Evolutionary conservation across 306 rosid species (phyloP), one percentile per base, ranked within the genome.

Genomic region (Argentina anserina): DNA sequence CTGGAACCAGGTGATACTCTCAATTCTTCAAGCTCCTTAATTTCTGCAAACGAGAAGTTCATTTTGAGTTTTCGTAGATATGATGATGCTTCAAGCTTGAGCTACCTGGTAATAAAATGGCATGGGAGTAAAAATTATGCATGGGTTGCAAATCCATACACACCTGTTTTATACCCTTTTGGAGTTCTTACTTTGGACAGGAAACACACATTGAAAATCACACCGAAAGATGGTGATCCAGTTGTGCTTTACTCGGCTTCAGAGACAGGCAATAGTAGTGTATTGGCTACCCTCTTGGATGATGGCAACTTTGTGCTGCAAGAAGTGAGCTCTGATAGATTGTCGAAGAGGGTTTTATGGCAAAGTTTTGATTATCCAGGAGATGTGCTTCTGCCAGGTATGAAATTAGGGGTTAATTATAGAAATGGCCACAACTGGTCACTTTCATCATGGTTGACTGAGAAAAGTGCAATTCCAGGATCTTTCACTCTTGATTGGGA

Each of bases 11-110:
- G 72, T 10, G 72, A 18, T 0, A 18, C 28, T 28, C 59, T 29
- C 2, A 34, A 67, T 46, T 67, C 72, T 36, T 26, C 58, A 8
- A 67, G 72, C 34, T 18, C 29, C 72, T 67, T 67, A 1, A 41
- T 67, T 26, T 67, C 72, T 45, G 72, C 72, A 67, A 28, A 7
- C 9, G 72, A 28, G 26, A 67, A 45, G 40, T 67, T 67, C 72
- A 46, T 0, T 9, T 3, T 67, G 59, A 9, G 11, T 17, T 67
- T 67, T 1, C 1, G 4, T 2, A 55, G 3, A 9, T 21, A 68
- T 17, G 36, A 14, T 10, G 40, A 46, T 9, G 49, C 20, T 67
- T 28, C 23, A 9, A 45, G 33, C 26, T 15, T n/a, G 17, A 67
- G 41, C 13, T 45, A 3, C 10, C 72, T 67, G 0, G 72, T 34